Evolutionary conservation across 495 filamentous ascomycete species (phyloP).

Genomic region (Trichoderma gamsii): DNA sequence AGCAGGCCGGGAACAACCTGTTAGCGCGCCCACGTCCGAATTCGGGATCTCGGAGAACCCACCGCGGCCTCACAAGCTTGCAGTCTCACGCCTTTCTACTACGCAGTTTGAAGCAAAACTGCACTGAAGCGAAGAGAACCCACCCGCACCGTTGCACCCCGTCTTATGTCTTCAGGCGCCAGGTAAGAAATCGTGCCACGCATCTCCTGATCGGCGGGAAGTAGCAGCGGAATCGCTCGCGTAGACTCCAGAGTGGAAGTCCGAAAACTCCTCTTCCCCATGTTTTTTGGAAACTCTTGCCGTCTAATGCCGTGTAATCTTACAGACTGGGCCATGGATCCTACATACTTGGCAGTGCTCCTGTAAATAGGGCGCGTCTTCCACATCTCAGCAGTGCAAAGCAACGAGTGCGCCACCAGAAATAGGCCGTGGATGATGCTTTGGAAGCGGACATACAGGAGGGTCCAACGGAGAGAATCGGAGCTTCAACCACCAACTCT

Average conservation of each 20-base stretch:
- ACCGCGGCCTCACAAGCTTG: background rate
- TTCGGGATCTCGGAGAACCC: constrained; percentile 11
- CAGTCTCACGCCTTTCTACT: background rate
- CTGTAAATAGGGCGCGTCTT: too few species aligned
- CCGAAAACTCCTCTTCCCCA: too few species aligned
- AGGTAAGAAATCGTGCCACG: background rate
- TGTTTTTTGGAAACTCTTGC: too few species aligned
- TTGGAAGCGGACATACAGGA: background rate
- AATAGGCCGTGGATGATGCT: background rate
- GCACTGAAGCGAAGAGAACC: background rate
- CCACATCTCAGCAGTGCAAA: too few species aligned
- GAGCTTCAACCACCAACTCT: background rate
- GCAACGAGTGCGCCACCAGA: too few species aligned
- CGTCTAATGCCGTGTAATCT: too few species aligned
- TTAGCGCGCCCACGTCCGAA: background rate
- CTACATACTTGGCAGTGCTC: too few species aligned
- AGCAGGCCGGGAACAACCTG: background rate
- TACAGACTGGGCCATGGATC: too few species aligned
- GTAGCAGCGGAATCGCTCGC: background rate
- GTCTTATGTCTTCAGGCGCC: background rate
- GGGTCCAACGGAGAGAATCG: constrained; percentile 11
- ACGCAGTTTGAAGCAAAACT: background rate
- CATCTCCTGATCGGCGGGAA: constrained; percentile 5
- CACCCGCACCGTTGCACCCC: background rate
- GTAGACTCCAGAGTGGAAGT: background rate